phyloP scores from a whole-genome alignment of 2,329 filamentous ascomycete genomes.

The Shiraia bambusicola region DNA sequence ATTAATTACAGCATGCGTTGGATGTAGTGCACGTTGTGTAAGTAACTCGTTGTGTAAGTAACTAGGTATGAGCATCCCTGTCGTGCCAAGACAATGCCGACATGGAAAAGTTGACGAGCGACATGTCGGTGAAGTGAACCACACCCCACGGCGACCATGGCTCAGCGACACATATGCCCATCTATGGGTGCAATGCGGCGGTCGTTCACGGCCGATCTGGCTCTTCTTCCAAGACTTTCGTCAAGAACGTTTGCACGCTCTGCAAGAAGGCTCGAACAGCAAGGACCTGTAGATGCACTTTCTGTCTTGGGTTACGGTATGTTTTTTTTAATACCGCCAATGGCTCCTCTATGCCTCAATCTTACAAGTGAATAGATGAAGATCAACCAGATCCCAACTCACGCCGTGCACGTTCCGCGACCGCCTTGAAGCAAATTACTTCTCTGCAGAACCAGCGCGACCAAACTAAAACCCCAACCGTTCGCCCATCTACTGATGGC shows the following conservation, averaged over 20 bases:
- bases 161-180: conserved; percentile 38
- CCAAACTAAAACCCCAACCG: conserved; percentile 15
- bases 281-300: conserved; percentile 18
- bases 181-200: conserved; percentile 35
- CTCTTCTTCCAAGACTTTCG: conserved; percentile 18
- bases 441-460: conserved; percentile 25
- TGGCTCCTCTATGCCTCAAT: background rate
- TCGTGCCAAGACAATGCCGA: conserved; percentile 29
- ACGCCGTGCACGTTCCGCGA: conserved; percentile 28
- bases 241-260: conserved; percentile 31
- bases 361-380: conserved; percentile 15
- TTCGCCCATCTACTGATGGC: no score
- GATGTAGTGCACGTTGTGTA: conserved; percentile 17
- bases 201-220: conserved; percentile 21
- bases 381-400: conserved; percentile 17
- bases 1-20: no score
- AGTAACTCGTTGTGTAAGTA: no score
- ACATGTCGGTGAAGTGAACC: conserved; percentile 10
- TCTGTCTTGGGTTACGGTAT: conserved; percentile 25
- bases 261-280: conserved; percentile 26
- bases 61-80: conserved; percentile 24
- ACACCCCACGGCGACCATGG: conserved; percentile 32
- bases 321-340: conserved; percentile 6
- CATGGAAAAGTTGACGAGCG: conserved; percentile 31
- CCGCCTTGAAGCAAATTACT: conserved; percentile 29